These are phyloP conservation scores for Pyricularia pennisetigena DNA, from an alignment of 2,329 filamentous ascomycete species.

Conservation along the genomic window DNA sequence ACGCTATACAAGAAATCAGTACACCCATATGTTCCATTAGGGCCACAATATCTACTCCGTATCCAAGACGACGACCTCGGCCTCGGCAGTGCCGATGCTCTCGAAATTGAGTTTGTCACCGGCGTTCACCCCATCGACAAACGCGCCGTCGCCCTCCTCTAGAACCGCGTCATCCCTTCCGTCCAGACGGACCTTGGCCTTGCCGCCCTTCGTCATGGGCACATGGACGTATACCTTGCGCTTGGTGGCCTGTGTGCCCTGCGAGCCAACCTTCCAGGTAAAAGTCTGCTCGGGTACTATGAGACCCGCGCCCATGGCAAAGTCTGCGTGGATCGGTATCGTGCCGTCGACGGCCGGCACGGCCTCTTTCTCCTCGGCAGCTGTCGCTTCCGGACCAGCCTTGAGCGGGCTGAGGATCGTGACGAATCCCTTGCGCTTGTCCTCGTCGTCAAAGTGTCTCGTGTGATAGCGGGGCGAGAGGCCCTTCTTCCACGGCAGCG, in stretches of 20 bases:
- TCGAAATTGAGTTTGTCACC: constrained; percentile 57
- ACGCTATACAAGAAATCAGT: background rate
- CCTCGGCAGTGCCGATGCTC: constrained; percentile 57
- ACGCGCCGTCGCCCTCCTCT: constrained; percentile 73
- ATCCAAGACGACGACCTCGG: constrained; percentile 60
- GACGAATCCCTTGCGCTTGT: constrained; percentile 62
- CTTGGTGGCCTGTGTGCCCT: constrained; percentile 37
- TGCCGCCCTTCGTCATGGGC: constrained; percentile 69
- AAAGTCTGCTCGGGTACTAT: constrained; percentile 54
- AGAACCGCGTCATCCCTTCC: constrained; percentile 57
- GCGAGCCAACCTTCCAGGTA: constrained; percentile 60
- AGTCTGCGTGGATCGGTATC: constrained; percentile 77
- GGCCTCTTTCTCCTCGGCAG: constrained; percentile 52
- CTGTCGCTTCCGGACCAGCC: constrained; percentile 51
- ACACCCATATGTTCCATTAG: background rate
- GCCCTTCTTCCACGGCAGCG: constrained; percentile 63
- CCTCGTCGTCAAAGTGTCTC: constrained; percentile 58
- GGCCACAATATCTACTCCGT: constrained; percentile 36
- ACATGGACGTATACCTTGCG: constrained; percentile 75
- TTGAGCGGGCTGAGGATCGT: constrained; percentile 68
- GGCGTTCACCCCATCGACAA: constrained; percentile 53
- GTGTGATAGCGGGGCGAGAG: constrained; percentile 71
- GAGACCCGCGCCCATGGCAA: constrained; percentile 73
- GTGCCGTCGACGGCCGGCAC: constrained; percentile 52
- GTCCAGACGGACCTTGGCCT: constrained; percentile 59